A percentile compares a stretch with the other conserved stretches of the same genome.
Conservation (phyloP, 148 eudicot genomes). For the Silene conica region DNA sequence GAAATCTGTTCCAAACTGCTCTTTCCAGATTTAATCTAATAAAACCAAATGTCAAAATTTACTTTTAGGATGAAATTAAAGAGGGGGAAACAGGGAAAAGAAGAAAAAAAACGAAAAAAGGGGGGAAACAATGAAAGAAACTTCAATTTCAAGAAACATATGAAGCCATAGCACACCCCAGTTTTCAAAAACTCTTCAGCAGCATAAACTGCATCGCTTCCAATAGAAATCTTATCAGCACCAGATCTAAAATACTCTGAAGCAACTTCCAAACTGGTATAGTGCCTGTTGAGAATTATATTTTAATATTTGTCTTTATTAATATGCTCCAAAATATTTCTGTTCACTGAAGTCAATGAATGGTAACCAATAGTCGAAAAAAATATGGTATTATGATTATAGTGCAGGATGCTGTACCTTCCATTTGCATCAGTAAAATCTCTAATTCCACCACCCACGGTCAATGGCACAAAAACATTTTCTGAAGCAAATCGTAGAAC, state of each 20-base stretch:
- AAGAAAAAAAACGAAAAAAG: no score
- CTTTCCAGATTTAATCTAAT: slow-evolving; percentile 77
- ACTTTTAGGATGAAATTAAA: background rate
- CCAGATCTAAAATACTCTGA: slow-evolving; percentile 98
- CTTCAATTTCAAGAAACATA: background rate
- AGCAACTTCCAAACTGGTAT: slow-evolving; percentile 96
- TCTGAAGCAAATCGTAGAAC: slow-evolving; percentile 75
- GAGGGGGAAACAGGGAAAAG: no score
- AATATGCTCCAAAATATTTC: background rate
- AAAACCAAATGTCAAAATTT: background rate
- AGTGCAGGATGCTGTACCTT: slow-evolving; percentile 40
- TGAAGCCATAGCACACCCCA: slow-evolving; percentile 46
- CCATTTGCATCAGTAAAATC: slow-evolving; percentile 96
- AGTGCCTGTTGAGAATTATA: slow-evolving; percentile 49
- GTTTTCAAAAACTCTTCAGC: slow-evolving; percentile 80
- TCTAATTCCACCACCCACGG: slow-evolving; percentile 98
- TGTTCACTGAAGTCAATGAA: background rate
- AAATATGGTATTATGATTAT: background rate
- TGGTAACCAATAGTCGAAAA: background rate
- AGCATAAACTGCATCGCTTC: slow-evolving; percentile 98
- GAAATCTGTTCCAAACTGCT: slow-evolving; percentile 92
- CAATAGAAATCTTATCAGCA: slow-evolving; percentile 93
- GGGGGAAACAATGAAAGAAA: background rate
- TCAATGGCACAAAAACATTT: slow-evolving; percentile 90
- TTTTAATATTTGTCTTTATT: background rate